Percentiles rank a stretch among this genome's conserved stretches.
Evolutionary conservation across 371 early-diverging fungal genomes (phyloP).

Genomic region (Lichtheimia corymbifera): DNA sequence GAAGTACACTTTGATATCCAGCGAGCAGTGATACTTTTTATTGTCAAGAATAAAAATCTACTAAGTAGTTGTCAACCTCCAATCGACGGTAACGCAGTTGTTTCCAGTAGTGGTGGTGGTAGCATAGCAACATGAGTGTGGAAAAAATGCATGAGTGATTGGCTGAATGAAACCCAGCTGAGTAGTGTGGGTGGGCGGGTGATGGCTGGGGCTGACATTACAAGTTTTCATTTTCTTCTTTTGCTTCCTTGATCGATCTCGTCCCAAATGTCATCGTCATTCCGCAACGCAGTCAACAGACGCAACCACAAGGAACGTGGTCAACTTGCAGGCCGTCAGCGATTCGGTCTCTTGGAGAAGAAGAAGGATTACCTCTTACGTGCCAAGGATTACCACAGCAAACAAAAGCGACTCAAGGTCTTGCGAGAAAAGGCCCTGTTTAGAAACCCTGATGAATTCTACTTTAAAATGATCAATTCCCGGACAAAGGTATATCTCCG

Average conservation of each 20-base stretch:
- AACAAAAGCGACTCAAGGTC: constrained; percentile 81
- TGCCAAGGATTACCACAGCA: constrained; percentile 87
- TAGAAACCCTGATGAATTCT: constrained; percentile 97
- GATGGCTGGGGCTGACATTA: too few species aligned
- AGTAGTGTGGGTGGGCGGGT: too few species aligned
- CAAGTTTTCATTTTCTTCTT: neutral
- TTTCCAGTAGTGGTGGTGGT: too few species aligned
- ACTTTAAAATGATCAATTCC: constrained; percentile 92
- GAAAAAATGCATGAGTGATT: too few species aligned
- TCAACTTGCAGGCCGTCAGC: constrained; percentile 73
- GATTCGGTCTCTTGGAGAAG: constrained; percentile 90
- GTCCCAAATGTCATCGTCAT: constrained; percentile 53
- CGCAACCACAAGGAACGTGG: constrained; percentile 93
- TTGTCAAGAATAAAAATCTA: too few species aligned
- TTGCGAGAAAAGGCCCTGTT: constrained; percentile 84
- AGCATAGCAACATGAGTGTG: too few species aligned
- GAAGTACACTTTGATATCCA: too few species aligned
- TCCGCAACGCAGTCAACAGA: constrained; percentile 84
- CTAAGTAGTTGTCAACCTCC: too few species aligned
- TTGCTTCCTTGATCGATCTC: constrained; percentile 9
- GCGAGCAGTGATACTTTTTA: too few species aligned
- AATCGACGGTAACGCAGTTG: too few species aligned
- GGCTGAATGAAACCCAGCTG: too few species aligned
- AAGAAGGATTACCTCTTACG: constrained; percentile 97
- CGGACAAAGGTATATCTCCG: constrained; percentile 60